A percentile compares a stretch with the other conserved stretches of the same genome.
Evolutionary conservation across 2,329 filamentous ascomycete species (phyloP).

Genomic region (Plenodomus tracheiphilus): DNA sequence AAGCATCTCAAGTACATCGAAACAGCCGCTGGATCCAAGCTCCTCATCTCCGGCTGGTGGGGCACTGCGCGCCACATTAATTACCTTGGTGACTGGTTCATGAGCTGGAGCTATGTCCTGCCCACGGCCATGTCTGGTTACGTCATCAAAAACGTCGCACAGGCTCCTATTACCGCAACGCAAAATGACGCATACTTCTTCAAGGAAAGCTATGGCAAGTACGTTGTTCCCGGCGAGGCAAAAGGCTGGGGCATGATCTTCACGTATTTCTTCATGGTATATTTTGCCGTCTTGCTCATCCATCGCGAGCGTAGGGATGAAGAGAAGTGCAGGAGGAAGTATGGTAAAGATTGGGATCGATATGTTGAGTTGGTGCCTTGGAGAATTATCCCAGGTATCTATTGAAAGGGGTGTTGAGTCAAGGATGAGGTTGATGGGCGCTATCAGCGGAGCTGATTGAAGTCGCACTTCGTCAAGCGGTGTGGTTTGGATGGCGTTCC

Average conservation of each 20-base stretch:
- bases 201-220: conserved; percentile 61
- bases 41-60: conserved; percentile 92
- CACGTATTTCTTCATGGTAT: conserved; percentile 93
- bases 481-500: conserved; percentile 2
- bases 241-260: conserved; percentile 83
- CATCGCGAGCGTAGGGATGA: conserved; percentile 88
- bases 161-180: conserved; percentile 40
- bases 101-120: conserved; percentile 87
- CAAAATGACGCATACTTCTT: conserved; percentile 58
- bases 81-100: conserved; percentile 93
- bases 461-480: too few species aligned
- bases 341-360: conserved; percentile 87
- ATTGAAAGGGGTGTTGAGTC: conserved; percentile 61
- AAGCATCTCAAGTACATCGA: conserved; percentile 82
- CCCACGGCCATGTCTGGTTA: conserved; percentile 87
- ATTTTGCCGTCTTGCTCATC: conserved; percentile 84
- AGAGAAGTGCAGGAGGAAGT: conserved; percentile 88
- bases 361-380: conserved; percentile 83
- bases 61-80: conserved; percentile 90
- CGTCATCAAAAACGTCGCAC: conserved; percentile 60
- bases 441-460: not conserved
- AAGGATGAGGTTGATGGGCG: not conserved
- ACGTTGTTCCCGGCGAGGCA: conserved; percentile 71
- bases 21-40: conserved; percentile 78
- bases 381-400: conserved; percentile 82